Conservation (phyloP, 768 basidiomycete genomes). For the Lactarius trivialis region DNA sequence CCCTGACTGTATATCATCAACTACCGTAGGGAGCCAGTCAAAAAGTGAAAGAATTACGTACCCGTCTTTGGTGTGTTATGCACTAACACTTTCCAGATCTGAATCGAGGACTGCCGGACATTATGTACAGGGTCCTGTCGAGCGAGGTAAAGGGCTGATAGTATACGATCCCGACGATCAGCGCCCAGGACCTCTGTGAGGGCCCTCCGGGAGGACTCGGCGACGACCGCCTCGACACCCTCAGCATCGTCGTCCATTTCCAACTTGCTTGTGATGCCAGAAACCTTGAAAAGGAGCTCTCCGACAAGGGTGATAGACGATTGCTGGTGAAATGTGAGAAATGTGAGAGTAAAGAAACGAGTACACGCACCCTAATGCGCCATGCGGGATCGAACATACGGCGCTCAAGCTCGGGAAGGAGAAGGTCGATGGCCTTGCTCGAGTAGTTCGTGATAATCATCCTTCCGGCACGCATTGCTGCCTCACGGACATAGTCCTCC, state of each 20-base stretch:
- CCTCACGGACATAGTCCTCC: constrained; percentile 94
- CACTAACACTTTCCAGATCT: constrained; percentile 98
- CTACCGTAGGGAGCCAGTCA: background rate
- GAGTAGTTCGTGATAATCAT: constrained; percentile 98
- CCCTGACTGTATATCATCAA: constrained; percentile 52
- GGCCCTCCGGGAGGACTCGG: constrained; percentile 78
- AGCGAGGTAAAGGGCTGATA: constrained; percentile 86
- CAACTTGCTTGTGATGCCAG: constrained; percentile 88
- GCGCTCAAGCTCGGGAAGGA: constrained; percentile 88
- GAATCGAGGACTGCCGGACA: constrained; percentile 86
- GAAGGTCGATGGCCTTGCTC: constrained; percentile 81
- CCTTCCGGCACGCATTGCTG: constrained; percentile 96
- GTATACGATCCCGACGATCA: constrained; percentile 84
- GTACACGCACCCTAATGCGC: constrained; percentile 76
- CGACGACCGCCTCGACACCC: constrained; percentile 53
- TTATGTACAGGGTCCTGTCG: constrained; percentile 87
- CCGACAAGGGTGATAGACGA: constrained; percentile 94
- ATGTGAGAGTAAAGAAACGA: background rate
- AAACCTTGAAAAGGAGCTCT: constrained; percentile 92
- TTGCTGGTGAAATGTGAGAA: constrained; percentile 47
- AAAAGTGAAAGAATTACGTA: constrained; percentile 30
- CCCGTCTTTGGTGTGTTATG: constrained; percentile 90
- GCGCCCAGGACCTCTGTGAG: constrained; percentile 82
- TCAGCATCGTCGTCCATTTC: constrained; percentile 78
- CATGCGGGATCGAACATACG: constrained; percentile 94